Evolutionary conservation across 164 flowering plant genomes (phyloP).

Genomic region (Euptelea pleiosperma): DNA sequence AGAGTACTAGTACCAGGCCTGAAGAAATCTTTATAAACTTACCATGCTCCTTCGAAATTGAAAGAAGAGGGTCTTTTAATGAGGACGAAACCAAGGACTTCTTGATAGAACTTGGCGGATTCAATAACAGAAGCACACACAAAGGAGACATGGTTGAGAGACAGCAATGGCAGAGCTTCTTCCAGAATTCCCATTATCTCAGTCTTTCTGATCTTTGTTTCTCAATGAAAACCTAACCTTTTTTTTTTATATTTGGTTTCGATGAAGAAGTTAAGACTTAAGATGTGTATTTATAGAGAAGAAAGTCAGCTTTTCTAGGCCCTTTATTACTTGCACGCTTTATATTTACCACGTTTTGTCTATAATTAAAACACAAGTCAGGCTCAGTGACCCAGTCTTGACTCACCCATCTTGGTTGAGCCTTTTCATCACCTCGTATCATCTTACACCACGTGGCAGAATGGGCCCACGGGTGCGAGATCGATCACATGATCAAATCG

Average conservation of each 20-base stretch:
- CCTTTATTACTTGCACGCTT: neutral
- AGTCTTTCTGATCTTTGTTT: neutral
- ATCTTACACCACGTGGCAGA: no score
- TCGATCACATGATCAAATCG: no score
- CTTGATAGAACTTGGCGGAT: conserved; percentile 18
- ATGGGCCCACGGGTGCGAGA: no score
- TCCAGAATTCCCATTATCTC: conserved; percentile 14
- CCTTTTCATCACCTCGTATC: no score
- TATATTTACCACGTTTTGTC: no score
- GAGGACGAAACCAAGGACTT: conserved; percentile 21
- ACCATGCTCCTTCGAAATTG: conserved; percentile 21
- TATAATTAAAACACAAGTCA: no score
- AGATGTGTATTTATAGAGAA: neutral
- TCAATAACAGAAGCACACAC: conserved; percentile 12
- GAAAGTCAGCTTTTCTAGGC: neutral
- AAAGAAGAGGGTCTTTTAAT: conserved; percentile 22
- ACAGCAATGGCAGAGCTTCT: conserved; percentile 9
- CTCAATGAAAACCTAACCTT: neutral
- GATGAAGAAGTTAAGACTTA: no score
- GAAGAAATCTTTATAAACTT: no score
- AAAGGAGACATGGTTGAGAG: conserved; percentile 18
- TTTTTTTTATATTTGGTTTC: conserved; percentile 2
- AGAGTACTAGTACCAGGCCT: no score
- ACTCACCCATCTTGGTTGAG: no score
- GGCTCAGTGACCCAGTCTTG: no score